Evolutionary conservation across 129 eudicot species (phyloP).

Genomic region (Centaurea solstitialis): DNA sequence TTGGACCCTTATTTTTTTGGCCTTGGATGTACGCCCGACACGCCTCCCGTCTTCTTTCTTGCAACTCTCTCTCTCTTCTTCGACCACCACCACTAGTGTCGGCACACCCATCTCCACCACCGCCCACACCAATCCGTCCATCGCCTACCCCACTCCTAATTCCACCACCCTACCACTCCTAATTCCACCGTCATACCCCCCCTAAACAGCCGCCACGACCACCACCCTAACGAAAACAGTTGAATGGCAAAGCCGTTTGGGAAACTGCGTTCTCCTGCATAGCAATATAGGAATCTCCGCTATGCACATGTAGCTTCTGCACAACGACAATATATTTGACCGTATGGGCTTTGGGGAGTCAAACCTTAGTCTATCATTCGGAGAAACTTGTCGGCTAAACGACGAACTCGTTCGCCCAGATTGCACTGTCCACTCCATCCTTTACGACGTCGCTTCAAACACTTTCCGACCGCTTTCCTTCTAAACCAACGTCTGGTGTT

Average conservation of each 20-base stretch:
- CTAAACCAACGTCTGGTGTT: conserved; percentile 79
- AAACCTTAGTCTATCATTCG: conserved; percentile 59
- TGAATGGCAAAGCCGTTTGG: conserved; percentile 28
- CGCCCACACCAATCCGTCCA: background rate
- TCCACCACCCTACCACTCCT: background rate
- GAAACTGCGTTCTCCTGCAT: conserved; percentile 64
- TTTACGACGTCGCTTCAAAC: conserved; percentile 70
- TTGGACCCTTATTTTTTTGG: too few species aligned
- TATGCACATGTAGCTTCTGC: conserved; percentile 96
- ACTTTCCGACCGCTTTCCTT: conserved; percentile 68
- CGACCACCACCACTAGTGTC: conserved; percentile 23
- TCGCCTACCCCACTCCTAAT: background rate
- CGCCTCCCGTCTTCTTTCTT: conserved; percentile 34
- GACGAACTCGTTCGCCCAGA: conserved; percentile 43
- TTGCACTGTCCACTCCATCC: conserved; percentile 80
- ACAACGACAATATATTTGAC: conserved; percentile 82
- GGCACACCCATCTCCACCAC: conserved; percentile 1
- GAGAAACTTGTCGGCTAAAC: conserved; percentile 37
- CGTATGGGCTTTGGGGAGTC: conserved; percentile 84
- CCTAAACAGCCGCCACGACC: background rate
- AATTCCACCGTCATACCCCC: background rate
- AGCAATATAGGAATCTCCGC: conserved; percentile 64
- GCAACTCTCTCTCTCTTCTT: conserved; percentile 15
- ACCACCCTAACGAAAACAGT: background rate
- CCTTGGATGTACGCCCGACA: too few species aligned